Evolutionary conservation across 169 alveolate species (phyloP).

Genomic region (Plasmodium vivax): DNA sequence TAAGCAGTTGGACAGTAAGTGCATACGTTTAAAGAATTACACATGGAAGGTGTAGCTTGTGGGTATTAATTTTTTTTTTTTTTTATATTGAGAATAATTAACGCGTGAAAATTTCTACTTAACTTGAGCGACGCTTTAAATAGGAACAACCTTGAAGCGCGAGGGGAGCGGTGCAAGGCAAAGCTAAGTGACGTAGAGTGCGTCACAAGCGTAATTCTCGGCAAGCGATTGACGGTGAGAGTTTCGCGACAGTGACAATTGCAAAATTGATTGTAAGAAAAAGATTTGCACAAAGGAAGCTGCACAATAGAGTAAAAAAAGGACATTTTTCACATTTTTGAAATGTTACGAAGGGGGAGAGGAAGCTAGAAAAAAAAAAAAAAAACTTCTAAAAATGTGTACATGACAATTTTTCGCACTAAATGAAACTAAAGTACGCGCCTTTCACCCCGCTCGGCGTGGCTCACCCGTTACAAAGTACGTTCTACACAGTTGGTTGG

Average conservation of each 20-base stretch:
- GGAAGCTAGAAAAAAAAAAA: background rate
- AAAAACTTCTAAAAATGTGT: background rate
- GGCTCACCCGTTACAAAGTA: background rate
- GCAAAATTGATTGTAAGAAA: background rate
- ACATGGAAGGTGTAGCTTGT: background rate
- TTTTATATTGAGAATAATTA: slow-evolving; percentile 2
- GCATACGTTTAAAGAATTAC: background rate
- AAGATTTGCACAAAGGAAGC: background rate
- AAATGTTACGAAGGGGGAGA: background rate
- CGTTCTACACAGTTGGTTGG: background rate
- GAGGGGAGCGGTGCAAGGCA: background rate
- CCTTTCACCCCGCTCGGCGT: background rate
- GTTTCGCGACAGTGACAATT: background rate
- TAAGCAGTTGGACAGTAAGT: background rate
- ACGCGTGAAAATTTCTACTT: slow-evolving; percentile 7
- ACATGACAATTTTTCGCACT: background rate
- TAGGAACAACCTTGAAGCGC: background rate
- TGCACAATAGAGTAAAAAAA: background rate
- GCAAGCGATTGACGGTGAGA: background rate
- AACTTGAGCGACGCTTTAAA: slow-evolving; percentile 1
- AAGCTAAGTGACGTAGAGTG: slow-evolving; percentile 1
- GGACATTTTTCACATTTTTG: background rate
- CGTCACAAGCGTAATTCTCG: background rate
- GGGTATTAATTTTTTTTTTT: background rate
- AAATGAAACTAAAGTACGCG: background rate